Evolutionary conservation across 176 grass and related monocot species (phyloP).

Genomic region (Themeda triandra): DNA sequence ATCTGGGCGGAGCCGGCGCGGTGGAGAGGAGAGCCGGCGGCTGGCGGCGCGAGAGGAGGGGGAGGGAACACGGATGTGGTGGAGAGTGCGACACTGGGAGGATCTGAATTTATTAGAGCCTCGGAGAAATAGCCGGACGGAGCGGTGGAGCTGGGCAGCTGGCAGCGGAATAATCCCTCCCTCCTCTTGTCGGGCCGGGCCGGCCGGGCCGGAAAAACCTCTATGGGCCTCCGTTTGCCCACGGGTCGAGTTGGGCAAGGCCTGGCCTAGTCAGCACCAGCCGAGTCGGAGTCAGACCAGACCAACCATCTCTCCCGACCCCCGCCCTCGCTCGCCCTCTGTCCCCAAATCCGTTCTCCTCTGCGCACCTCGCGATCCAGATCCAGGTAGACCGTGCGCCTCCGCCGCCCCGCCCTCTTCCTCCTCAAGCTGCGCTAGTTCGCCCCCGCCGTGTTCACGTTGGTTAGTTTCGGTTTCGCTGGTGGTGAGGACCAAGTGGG

Average conservation of each 20-base stretch:
- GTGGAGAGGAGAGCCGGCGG: not conserved
- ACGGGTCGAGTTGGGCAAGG: not conserved
- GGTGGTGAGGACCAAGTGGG: not conserved
- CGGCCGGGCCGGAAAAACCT: too few species aligned
- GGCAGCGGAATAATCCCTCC: too few species aligned
- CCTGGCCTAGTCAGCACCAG: not conserved
- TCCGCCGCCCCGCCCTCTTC: not conserved
- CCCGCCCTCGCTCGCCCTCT: not conserved
- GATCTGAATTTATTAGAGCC: not conserved
- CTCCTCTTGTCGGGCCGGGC: too few species aligned
- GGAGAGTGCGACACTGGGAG: not conserved
- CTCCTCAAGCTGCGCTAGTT: not conserved
- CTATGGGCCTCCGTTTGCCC: not conserved
- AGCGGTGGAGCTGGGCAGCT: not conserved
- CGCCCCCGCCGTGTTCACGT: not conserved
- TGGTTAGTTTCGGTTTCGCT: not conserved
- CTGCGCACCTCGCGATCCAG: conserved; percentile 1
- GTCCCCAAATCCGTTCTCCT: not conserved
- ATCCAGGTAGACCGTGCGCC: not conserved
- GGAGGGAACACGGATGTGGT: not conserved
- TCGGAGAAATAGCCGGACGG: not conserved
- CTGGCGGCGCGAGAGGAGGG: not conserved
- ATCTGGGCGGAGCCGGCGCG: not conserved
- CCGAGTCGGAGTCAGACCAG: not conserved
- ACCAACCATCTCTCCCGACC: not conserved